Base-by-base conservation (phyloP, 805 yeast genomes). In the Jamesozyma rosinii region DNA sequence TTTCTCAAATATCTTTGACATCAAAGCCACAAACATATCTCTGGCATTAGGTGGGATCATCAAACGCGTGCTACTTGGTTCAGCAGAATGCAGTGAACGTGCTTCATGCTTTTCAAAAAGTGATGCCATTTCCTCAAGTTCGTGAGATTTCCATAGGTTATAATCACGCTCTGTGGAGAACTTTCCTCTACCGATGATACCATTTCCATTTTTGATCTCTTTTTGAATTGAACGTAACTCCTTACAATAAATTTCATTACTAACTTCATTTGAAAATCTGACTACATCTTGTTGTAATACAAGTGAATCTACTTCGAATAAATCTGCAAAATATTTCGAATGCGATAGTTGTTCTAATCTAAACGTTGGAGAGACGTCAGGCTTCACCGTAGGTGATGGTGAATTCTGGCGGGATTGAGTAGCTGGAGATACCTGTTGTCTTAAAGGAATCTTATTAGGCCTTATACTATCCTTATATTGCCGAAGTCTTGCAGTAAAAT, bases 221-320 rank as follows among this genome's bases (percentile, higher is more conserved):
- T 45, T 39, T 35, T 39, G 44, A 18, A 43, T 20, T 2, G 15
- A 5, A 4, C 29, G 22, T 14, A 58, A 32, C 33, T 59, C 61
- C 35, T 37, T 40, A 32, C 52, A 50, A 26, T 47, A 55, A 8
- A 40, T 43, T n/a, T 53, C 44, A 31, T 50, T 56, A 26, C 42
- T 50, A 1, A 49, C 50, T 4, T 47, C 44, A 5, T 43, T 42
- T 26, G 52, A 43, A 3, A 49, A 55, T 24, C 61, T 61, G 35
- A 67, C 58, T 1, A 81, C 59, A 52, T 79, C 85, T 34, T 68
- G 71, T 52, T 81, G 87, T 10, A 83, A 45, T 41, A 68, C 66
- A 1, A 66, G 50, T 3, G 63, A 67, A 40, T 76, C 76, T 2
- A 76, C 65, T 3, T 57, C 53, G 53, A 83, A 79, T n/a, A 82